phyloP scores from a whole-genome alignment of 164 flowering plant genomes.

The Kalanchoe fedtschenkoi region DNA sequence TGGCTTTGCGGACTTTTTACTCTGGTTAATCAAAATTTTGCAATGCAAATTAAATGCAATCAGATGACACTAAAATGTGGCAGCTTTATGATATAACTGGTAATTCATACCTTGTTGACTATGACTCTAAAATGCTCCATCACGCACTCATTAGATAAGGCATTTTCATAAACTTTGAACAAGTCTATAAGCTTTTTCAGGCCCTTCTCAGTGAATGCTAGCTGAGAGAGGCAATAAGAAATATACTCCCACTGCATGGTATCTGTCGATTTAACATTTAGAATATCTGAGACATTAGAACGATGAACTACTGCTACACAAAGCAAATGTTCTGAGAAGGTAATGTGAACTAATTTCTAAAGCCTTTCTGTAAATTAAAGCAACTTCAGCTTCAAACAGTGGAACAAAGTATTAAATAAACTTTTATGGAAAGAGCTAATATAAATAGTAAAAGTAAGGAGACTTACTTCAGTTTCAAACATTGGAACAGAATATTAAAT shows the following conservation, averaged over 20 bases:
- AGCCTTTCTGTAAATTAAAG: no score
- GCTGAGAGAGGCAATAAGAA: conserved; percentile 89
- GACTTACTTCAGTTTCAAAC: no score
- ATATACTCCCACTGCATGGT: conserved; percentile 74
- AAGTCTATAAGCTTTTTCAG: conserved; percentile 80
- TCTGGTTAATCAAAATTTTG: conserved; percentile 27
- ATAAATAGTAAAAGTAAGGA: background rate
- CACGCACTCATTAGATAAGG: conserved; percentile 61
- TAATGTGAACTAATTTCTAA: background rate
- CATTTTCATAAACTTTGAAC: conserved; percentile 80
- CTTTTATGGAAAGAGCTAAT: background rate
- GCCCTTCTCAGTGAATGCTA: conserved; percentile 88
- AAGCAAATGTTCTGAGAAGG: background rate
- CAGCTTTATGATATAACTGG: background rate
- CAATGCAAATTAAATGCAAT: conserved; percentile 7
- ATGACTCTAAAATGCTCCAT: conserved; percentile 75
- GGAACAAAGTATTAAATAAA: no score
- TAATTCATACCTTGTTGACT: conserved; percentile 61
- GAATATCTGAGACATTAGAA: background rate
- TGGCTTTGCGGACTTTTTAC: conserved; percentile 87
- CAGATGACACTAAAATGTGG: background rate
- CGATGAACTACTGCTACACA: background rate
- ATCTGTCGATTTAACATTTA: conserved; percentile 41
- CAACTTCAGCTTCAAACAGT: no score
- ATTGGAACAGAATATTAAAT: no score